Percentiles rank a stretch among this genome's conserved stretches.
These are phyloP conservation scores for Penicillium salamii DNA, from an alignment of 495 filamentous ascomycete genomes.

Conservation along the genomic window DNA sequence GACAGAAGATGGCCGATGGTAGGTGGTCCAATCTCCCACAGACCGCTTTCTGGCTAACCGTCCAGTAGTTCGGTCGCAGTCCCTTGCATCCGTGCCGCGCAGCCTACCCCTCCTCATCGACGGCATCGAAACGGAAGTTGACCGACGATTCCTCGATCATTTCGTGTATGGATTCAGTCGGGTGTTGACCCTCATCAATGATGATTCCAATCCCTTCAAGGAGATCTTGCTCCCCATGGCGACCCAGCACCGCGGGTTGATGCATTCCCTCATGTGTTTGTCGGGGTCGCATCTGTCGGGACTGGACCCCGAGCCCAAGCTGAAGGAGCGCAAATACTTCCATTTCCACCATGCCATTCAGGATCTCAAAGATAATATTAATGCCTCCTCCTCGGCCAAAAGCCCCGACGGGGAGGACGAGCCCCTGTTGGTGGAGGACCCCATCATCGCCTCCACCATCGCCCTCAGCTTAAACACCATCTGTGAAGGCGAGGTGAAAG, in stretches of 20 bases:
- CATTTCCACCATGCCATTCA: conserved; percentile 48
- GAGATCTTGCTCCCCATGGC: conserved; percentile 86
- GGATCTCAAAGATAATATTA: conserved; percentile 46
- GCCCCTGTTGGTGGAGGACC: conserved; percentile 46
- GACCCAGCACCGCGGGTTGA: conserved; percentile 75
- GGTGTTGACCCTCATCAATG: conserved; percentile 79
- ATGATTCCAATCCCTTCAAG: conserved; percentile 85
- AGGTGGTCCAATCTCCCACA: no score
- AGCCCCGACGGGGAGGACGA: conserved; percentile 28
- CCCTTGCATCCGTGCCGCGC: conserved; percentile 45
- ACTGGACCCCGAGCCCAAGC: conserved; percentile 42
- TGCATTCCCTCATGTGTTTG: conserved; percentile 89
- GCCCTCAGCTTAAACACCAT: conserved; percentile 80
- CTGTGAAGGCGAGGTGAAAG: conserved; percentile 70
- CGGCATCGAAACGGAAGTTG: conserved; percentile 81
- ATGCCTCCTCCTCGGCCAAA: conserved; percentile 24
- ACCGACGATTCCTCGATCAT: conserved; percentile 81
- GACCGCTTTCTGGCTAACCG: not conserved
- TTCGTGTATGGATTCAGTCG: conserved; percentile 78
- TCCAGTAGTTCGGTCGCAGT: conserved; percentile 33
- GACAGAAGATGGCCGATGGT: conserved; percentile 75
- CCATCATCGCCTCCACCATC: conserved; percentile 75
- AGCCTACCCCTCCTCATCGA: conserved; percentile 76
- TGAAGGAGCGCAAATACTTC: conserved; percentile 46
- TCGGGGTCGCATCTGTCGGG: conserved; percentile 74